Conservation (phyloP, 192 early-diverging fungal genomes). For the Coemansia sp. region DNA sequence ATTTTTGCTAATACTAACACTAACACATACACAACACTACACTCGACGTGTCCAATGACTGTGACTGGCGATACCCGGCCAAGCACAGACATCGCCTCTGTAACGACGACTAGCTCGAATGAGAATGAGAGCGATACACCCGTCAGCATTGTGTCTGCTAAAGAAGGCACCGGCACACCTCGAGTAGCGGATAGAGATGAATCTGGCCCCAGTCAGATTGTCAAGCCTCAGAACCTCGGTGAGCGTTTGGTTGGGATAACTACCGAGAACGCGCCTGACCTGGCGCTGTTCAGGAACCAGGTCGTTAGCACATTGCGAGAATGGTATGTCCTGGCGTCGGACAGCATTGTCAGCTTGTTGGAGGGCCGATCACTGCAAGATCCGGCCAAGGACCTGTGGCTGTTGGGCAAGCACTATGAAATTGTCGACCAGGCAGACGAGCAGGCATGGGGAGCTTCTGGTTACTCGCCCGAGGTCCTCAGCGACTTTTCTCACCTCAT, state of each 20-base stretch:
- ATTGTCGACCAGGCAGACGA: conserved; percentile 11
- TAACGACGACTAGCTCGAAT: not conserved
- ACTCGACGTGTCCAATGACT: not conserved
- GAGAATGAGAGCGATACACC: not conserved
- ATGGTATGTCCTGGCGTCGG: conserved; percentile 49
- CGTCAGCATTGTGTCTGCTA: not conserved
- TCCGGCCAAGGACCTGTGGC: conserved; percentile 44
- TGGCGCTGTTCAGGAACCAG: conserved; percentile 23
- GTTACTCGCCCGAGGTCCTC: conserved; percentile 60
- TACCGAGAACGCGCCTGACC: conserved; percentile 9
- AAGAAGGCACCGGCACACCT: not conserved
- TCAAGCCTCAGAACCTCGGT: not conserved
- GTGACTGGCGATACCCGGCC: not conserved
- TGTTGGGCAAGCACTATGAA: conserved; percentile 49
- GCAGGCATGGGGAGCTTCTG: conserved; percentile 4
- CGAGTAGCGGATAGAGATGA: not conserved
- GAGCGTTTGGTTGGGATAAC: not conserved
- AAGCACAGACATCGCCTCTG: not conserved
- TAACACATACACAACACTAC: not conserved
- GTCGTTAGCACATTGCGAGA: conserved; percentile 52
- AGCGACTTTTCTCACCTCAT: conserved; percentile 80
- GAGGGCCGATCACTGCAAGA: conserved; percentile 43
- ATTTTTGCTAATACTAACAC: not conserved
- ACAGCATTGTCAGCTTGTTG: conserved; percentile 47
- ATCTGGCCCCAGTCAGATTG: not conserved